Evolutionary conservation across 1,284 basidiomycete genomes (phyloP).

Genomic region (Takashimella koratensis): DNA sequence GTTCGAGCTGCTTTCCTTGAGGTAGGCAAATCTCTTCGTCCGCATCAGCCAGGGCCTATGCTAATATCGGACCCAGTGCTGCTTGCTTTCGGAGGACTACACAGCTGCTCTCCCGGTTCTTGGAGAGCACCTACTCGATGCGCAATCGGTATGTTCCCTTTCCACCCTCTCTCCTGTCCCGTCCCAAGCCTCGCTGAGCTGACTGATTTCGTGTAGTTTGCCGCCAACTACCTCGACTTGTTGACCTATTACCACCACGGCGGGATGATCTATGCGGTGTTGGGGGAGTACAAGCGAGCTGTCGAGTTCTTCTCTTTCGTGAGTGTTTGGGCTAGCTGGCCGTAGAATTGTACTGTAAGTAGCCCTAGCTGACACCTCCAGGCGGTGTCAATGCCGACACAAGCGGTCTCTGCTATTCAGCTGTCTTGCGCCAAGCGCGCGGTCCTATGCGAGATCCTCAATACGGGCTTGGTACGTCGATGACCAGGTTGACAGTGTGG

Average conservation of each 20-base stretch:
- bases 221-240: slow-evolving; percentile 33
- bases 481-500: too few relatives aligned
- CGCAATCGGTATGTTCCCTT: neutral
- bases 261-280: slow-evolving; percentile 30
- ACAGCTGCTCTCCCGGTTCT: slow-evolving; percentile 14
- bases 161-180: too few relatives aligned
- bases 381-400: slow-evolving; percentile 34
- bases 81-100: slow-evolving; percentile 16
- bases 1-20: slow-evolving; percentile 37
- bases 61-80: slow-evolving; percentile 12
- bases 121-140: slow-evolving; percentile 2
- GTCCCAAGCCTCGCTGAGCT: too few relatives aligned
- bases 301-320: slow-evolving; percentile 33
- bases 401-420: slow-evolving; percentile 37
- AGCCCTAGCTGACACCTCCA: too few relatives aligned
- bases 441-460: slow-evolving; percentile 38
- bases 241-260: slow-evolving; percentile 44
- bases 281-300: slow-evolving; percentile 23
- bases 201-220: slow-evolving; percentile 18
- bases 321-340: too few relatives aligned
- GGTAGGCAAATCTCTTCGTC: slow-evolving; percentile 17
- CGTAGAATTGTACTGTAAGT: too few relatives aligned
- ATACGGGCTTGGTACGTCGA: slow-evolving; percentile 33
- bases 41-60: too few relatives aligned
- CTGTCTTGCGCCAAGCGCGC: slow-evolving; percentile 40